Conservation (phyloP, 2,329 filamentous ascomycete genomes). For the Scolecobasidium constrictum region DNA sequence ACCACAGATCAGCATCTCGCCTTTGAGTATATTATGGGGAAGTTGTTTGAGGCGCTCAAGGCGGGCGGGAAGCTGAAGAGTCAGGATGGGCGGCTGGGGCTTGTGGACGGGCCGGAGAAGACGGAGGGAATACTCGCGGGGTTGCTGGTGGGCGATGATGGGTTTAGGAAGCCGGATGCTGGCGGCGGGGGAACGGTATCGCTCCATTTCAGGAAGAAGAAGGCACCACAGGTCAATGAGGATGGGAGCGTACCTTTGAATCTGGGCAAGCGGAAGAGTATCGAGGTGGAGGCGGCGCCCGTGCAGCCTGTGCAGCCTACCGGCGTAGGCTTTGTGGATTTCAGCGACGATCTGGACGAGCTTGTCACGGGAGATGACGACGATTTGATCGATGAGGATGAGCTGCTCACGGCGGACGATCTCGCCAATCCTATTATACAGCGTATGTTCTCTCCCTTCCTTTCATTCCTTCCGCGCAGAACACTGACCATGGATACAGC, state of each 20-base stretch:
- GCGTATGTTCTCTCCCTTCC: slow-evolving; percentile 47
- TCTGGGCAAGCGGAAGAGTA: slow-evolving; percentile 29
- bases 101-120: slow-evolving; percentile 24
- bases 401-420: slow-evolving; percentile 76
- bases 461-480: slow-evolving; percentile 3
- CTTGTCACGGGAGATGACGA: slow-evolving; percentile 53
- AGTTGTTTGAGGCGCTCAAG: slow-evolving; percentile 47
- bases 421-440: slow-evolving; percentile 65
- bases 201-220: slow-evolving; percentile 57
- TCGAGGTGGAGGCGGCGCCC: slow-evolving; percentile 20
- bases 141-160: slow-evolving; percentile 49
- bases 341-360: slow-evolving; percentile 51
- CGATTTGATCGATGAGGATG: slow-evolving; percentile 85
- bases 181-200: slow-evolving; percentile 45
- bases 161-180: slow-evolving; percentile 64
- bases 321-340: slow-evolving; percentile 59
- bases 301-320: slow-evolving; percentile 24
- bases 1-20: too few species aligned
- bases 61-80: slow-evolving; percentile 55
- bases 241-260: slow-evolving; percentile 13
- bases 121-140: slow-evolving; percentile 81
- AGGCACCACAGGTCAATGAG: slow-evolving; percentile 22
- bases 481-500: slow-evolving; percentile 37
- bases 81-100: slow-evolving; percentile 53
- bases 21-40: slow-evolving; percentile 43